Base-by-base conservation (phyloP, 1,284 basidiomycete genomes). In the Apiotrichum domesticum region DNA sequence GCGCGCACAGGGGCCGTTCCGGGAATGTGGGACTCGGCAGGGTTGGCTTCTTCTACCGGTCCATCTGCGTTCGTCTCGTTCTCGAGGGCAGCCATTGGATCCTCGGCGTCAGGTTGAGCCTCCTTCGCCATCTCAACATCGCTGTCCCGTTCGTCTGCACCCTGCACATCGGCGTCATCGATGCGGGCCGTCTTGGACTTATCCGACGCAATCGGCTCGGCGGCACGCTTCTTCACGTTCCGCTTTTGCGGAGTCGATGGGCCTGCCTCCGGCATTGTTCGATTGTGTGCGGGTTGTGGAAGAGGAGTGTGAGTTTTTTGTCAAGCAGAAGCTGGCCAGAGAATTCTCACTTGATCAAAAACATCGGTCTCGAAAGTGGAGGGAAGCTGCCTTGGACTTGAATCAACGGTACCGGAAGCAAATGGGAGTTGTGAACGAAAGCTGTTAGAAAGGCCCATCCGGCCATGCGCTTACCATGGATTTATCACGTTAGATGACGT, bases 1-100 rank as follows among this genome's bases (percentile, higher is more conserved):
- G 92, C 82, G 32, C 91, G 84, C 0, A 90, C 79, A 1, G 90
- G 87, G 51, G 81, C 79, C 4, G 84, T 83, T 0, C 84, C 83
- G 0, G 79, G 79, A 6, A 62, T 51, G 3, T 56, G 59, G 1
- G 43, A 54, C 35, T 57, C 58, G 40, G 48, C 47, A 6, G 14
- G 34, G 10, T 35, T n/a, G 0, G 57, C 60, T 52, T 63, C 62
- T 35, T 60, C 58, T 3, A 69, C 61, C 1, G 58, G 59, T 2
- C 56, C 54, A 42, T 60, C 58, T 13, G 41, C 49, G 8, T 42
- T 42, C 2, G 46, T 51, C 32, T 62, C 59, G 8, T 57, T 55
- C 10, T 52, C 57, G 14, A 64, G 57, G 1, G 59, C 58, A 29
- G 54, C 59, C 64, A 64, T 66, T 1, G 64, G 61, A 46, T 66